Conservation (phyloP, 2,329 filamentous ascomycete genomes). For the Conoideocrella luteorostrata region DNA sequence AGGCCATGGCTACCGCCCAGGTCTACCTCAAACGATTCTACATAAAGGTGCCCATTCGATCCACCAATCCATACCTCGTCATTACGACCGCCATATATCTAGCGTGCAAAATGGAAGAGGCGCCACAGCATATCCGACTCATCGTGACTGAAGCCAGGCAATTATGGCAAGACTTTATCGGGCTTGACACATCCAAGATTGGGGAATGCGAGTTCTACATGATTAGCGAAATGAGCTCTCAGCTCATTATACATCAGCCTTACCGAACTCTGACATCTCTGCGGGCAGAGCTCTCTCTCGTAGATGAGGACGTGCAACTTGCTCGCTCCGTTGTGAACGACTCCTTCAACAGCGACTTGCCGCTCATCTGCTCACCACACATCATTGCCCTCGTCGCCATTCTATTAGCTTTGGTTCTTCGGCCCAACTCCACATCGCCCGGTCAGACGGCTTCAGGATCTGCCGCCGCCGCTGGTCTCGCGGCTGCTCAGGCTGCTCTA, state of each 20-base stretch:
- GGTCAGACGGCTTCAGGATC: constrained; percentile 23
- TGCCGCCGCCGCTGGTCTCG: constrained; percentile 36
- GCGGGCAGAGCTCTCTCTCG: constrained; percentile 61
- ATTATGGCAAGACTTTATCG: constrained; percentile 74
- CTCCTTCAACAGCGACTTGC: constrained; percentile 87
- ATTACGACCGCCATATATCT: constrained; percentile 91
- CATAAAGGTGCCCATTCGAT: constrained; percentile 79
- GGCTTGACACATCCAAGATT: constrained; percentile 72
- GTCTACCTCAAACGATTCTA: constrained; percentile 95
- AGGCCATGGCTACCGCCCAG: constrained; percentile 89
- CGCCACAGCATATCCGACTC: constrained; percentile 88
- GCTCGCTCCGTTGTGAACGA: constrained; percentile 86
- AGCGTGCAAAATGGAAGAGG: constrained; percentile 97
- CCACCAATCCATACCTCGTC: constrained; percentile 88
- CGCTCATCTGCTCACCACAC: constrained; percentile 78
- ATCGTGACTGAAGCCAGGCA: constrained; percentile 80
- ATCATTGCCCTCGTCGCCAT: constrained; percentile 82
- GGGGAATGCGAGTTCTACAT: constrained; percentile 92
- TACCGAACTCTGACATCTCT: constrained; percentile 75
- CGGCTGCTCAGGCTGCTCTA: constrained; percentile 42
- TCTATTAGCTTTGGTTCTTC: constrained; percentile 74
- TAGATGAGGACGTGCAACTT: constrained; percentile 70
- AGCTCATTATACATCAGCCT: constrained; percentile 85
- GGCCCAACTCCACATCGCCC: constrained; percentile 41
- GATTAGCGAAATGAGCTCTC: constrained; percentile 84